Evolutionary conservation across 148 eudicot species (phyloP), one percentile per base, ranked within the genome.

Genomic region (Fallopia convolvulus): DNA sequence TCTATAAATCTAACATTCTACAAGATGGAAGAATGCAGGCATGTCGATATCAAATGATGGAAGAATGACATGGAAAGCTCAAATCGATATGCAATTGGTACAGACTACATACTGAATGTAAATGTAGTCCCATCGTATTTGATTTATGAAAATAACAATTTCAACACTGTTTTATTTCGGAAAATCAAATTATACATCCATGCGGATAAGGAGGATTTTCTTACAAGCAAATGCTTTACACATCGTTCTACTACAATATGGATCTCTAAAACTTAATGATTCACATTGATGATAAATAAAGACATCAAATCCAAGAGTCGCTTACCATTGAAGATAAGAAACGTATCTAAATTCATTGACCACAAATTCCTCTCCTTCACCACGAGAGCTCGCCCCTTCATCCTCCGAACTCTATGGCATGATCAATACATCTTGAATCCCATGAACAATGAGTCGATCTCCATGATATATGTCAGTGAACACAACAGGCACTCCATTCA

Each of bases 361-460:
- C 68, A 26, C 68, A 61, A 61, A 23, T 23, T 21, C 68, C 33
- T 61, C 33, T 8, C 36, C 68, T 11, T 56, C 30, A 7, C 30
- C 63, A 44, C 30, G 44, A 39, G 74, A 40, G 39, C 18, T 71
- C 0, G 26, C 74, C 0, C 36, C 73, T 36, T 30, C 42, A 70
- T 30, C 21, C 10, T 15, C 74, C 17, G 46, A 71, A 8, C 10
- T 30, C 39, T 75, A 70, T 0, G 83, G 83, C 79, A 78, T 52
- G 9, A 61, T 52, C 75, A 90, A 71, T 23, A 82, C 56, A 1
- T 83, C 86, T 13, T 81, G 66, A 23, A 90, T 56, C 66, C 94
- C 94, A 80, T 90, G 92, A 81, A 90, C 76, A 56, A 82, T 81
- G 71, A 90, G 47, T 79, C 80, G 66, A 17, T 85, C 89, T 73